Base-by-base conservation (phyloP, 192 early-diverging fungal species). In the Linnemannia schmuckeri region DNA sequence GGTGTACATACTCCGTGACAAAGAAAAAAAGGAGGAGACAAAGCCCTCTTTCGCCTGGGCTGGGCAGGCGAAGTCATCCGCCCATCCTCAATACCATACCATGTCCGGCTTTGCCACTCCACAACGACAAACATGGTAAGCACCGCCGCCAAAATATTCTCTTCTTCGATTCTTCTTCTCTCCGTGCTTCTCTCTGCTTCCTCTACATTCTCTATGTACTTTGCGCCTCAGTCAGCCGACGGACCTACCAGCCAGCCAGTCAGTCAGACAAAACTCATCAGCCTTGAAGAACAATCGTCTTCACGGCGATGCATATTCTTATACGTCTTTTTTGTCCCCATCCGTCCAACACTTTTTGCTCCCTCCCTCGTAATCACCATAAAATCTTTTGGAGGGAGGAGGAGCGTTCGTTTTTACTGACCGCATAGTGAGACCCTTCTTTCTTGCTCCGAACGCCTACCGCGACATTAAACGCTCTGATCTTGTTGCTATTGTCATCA, bases 401-500 rank as follows among this genome's bases (percentile, higher is more conserved):
- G 12, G 55, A 27, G 27, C 13, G 30, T 10, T 33, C 49, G 61
- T 33, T 27, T 12, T 30, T 15, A 15, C 61, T 66, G 61, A 66
- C 61, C 27, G 61, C 30, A 66, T 66, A 66, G 61, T 66, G 61
- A 66, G 61, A 66, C 61, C 61, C 61, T 66, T 66, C 33, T 33
- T 66, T 66, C 12, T 66, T 66, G 61, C 61, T 66, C 61, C 61
- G 61, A 30, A 52, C 49, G 20, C 30, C 27, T 12, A 24, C 61
- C 27, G 12, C 54, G 54, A 57, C 54, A 57, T n/a, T 27, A 27
- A 22, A n/a, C 24, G 20, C 54, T 57, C 54, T n/a, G n/a, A n/a
- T 57, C 24, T 57, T 27, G 55, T 57, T 22, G 20, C 6, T 57
- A 24, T 57, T 57, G 55, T 57, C 55, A 27, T 57, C 55, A 57